Conservation (phyloP, 2,329 filamentous ascomycete species). For the Aspergillus thermomutatus region DNA sequence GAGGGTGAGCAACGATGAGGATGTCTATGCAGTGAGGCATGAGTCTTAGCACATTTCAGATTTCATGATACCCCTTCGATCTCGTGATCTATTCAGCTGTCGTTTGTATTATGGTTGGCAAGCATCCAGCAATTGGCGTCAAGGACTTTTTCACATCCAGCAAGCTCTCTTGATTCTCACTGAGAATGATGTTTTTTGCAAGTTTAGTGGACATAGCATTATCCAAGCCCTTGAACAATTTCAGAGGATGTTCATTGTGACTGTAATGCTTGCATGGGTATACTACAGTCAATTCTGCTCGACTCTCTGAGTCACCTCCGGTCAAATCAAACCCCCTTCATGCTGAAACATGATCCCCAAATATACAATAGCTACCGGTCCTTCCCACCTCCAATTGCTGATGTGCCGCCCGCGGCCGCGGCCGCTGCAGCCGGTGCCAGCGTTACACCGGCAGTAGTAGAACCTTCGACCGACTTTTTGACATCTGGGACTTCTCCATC, state of each 20-base stretch:
- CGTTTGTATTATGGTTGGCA: background rate
- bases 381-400: conserved; percentile 11
- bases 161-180: background rate
- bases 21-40: conserved; percentile 37
- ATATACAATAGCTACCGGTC: conserved; percentile 8
- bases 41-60: background rate
- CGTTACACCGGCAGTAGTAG: conserved; percentile 4
- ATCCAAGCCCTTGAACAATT: background rate
- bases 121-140: background rate
- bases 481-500: conserved; percentile 3
- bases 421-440: conserved; percentile 6
- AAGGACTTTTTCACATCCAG: background rate
- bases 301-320: no score
- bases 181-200: background rate
- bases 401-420: conserved; percentile 15
- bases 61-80: conserved; percentile 2
- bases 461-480: conserved; percentile 11
- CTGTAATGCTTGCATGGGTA: background rate
- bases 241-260: background rate
- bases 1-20: conserved; percentile 51
- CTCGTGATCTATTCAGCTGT: background rate
- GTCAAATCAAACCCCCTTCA: background rate
- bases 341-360: background rate
- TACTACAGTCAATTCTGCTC: no score
- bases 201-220: background rate